phyloP scores from a whole-genome alignment of 495 filamentous ascomycete genomes.

The Xylaria nigripes region DNA sequence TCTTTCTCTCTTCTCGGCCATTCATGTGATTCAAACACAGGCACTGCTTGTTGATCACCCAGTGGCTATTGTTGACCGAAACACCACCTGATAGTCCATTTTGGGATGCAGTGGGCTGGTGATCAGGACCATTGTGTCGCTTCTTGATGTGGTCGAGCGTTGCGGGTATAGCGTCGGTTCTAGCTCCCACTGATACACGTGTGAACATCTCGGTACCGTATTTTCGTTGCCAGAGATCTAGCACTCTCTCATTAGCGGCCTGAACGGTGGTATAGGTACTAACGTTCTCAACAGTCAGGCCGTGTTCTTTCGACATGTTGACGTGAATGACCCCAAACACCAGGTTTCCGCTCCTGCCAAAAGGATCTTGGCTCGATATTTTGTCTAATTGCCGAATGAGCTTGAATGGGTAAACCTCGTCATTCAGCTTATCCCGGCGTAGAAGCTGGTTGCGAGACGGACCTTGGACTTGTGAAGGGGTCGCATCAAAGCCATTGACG shows the following conservation, averaged over 20 bases:
- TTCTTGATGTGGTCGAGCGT: not conserved
- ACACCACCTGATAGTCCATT: not conserved
- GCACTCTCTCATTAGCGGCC: not conserved
- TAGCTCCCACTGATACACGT: not conserved
- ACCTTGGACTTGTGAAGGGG: not conserved
- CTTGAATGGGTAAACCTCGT: constrained; percentile 1
- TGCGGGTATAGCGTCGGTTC: not conserved
- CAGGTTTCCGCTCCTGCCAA: not conserved
- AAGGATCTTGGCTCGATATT: not conserved
- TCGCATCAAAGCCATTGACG: not conserved
- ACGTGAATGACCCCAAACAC: constrained; percentile 1
- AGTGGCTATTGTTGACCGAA: not conserved
- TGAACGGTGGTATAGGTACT: constrained; percentile 1
- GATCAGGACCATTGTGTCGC: not conserved
- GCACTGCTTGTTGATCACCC: not conserved
- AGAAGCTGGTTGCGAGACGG: not conserved
- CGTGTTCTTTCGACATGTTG: not conserved
- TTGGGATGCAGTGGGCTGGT: not conserved
- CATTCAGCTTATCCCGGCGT: not conserved
- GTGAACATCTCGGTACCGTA: constrained; percentile 6
- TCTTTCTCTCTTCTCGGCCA: not conserved
- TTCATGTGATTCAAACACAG: not conserved
- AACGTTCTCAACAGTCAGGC: constrained; percentile 2
- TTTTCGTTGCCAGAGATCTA: constrained; percentile 4
- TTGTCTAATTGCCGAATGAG: not conserved